Conservation (phyloP, 2,329 filamentous ascomycete species). For the Calonectria honghensis region DNA sequence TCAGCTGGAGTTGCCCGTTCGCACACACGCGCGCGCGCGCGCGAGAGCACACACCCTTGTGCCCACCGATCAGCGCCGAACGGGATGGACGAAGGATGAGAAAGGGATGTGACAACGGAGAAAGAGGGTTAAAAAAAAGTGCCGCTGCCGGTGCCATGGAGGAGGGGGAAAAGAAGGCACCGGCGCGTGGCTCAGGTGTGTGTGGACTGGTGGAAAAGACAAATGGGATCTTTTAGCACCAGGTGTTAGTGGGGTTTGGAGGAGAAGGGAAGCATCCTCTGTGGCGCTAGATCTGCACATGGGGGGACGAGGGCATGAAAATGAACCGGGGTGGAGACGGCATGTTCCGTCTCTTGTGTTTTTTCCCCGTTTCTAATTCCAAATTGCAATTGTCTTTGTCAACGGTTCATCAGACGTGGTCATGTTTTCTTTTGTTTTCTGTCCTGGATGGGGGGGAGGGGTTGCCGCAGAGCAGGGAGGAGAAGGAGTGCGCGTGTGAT, state of each 20-base stretch:
- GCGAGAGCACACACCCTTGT: neutral
- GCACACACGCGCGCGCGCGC: neutral
- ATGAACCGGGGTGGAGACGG: slow-evolving; percentile 21
- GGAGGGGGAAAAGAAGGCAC: neutral
- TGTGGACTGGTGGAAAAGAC: slow-evolving; percentile 12
- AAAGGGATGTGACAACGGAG: neutral
- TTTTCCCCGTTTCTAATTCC: neutral
- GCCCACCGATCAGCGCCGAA: slow-evolving; percentile 1
- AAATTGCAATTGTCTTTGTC: slow-evolving; percentile 9
- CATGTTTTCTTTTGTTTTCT: neutral
- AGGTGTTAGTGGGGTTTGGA: slow-evolving; percentile 15
- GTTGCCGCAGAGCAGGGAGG: neutral
- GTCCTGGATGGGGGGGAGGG: neutral
- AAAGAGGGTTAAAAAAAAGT: slow-evolving; percentile 4
- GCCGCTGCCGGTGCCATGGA: slow-evolving; percentile 9
- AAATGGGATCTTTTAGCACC: slow-evolving; percentile 17
- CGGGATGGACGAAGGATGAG: neutral
- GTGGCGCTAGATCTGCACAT: slow-evolving; percentile 38
- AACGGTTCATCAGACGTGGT: neutral
- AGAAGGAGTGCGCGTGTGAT: neutral
- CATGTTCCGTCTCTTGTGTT: slow-evolving; percentile 23
- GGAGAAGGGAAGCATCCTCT: slow-evolving; percentile 14
- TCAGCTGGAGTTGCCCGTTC: slow-evolving; percentile 15
- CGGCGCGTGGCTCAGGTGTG: neutral
- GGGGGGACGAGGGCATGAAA: slow-evolving; percentile 10